Base-by-base conservation (phyloP, 768 basidiomycete genomes). In the Amanita muscaria region DNA sequence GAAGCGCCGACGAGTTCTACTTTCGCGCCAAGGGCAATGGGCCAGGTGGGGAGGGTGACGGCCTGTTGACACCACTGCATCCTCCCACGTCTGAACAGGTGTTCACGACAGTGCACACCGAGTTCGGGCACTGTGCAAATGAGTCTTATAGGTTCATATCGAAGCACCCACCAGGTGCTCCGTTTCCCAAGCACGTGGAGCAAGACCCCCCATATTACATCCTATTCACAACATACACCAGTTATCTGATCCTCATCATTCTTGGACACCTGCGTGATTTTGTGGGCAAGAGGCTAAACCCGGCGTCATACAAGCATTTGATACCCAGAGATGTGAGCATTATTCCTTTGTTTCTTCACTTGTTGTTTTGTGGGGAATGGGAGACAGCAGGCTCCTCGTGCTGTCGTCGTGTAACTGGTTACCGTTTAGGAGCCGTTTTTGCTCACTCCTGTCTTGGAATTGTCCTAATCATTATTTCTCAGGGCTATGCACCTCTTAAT, bases 401-500 rank as follows among this genome's bases (percentile, higher is more conserved):
- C 41, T 44, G n/a, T 31, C 23, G 42, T 35, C 23, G 29, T 36
- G 30, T 32, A 9, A 40, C 0, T 14, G 46, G 25, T n/a, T 44
- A 47, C 34, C 11, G 4, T 46, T 47, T 36, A 22, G 43, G 41
- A 47, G 41, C 41, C 46, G 34, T 5, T 39, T 44, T 33, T 30
- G 41, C 24, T 48, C 47, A 44, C 41, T 21, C 45, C 31, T 29
- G 6, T 29, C 6, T 29, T 29, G 6, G 7, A 44, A 16, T 38
- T 40, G 19, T 44, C 16, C 16, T 53, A 19, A 48, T 39, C 42
- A 49, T 37, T 46, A 33, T 41, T 25, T 41, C 44, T 40, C 61
- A 97, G 91, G 96, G 94, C 46, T 93, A 96, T 57, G 94, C 93
- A 2, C 88, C 96, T 4, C 74, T 98, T 49, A 94, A 91, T 66